Evolutionary conservation across 768 basidiomycete genomes (phyloP), one percentile per base, ranked within the genome.

Genomic region (Pisolithus orientalis): DNA sequence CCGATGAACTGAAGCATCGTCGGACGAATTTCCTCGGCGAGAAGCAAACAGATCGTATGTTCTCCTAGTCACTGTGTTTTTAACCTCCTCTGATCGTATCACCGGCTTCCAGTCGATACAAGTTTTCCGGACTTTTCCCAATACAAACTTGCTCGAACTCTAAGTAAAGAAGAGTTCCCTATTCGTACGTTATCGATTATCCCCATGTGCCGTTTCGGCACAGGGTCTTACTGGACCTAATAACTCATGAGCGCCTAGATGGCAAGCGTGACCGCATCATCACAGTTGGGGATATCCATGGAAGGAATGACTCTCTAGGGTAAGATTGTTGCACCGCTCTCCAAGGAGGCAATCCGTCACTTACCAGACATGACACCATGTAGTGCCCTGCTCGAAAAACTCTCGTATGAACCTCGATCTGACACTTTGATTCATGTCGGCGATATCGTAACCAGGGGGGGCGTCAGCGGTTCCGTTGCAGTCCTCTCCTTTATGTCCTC

Each of bases 261-360:
- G 72, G 79, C 13, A 65, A 75, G 3, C 60, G 69, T 27, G 73
- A 66, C 56, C 81, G 91, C 14, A 72, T 87, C 27, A 80, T 97
- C 40, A 69, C 92, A 54, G 72, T 96, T 11, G 94, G 94, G 7
- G 94, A 97, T 60, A 75, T 96, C 6, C 94, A 97, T 73, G 91
- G 90, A 44, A 90, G 86, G 80, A 75, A 78, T 49, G 63, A 74
- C 6, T 78, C 84, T 0, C 68, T 96, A 4, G 72, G 80, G 89
- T 91, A 50, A 52, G 85, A 21, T 21, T 17, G 32, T 37, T 4
- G 9, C 10, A 8, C 24, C 32, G 11, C 17, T 24, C 16, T n/a
- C 21, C 6, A 29, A 24, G 32, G 21, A 24, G 5, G 52, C 32
- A 7, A 24, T 21, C 38, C 51, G 52, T 60, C 29, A 48, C 50